phyloP scores from a whole-genome alignment of 345 rosid species.

The Murraya paniculata region DNA sequence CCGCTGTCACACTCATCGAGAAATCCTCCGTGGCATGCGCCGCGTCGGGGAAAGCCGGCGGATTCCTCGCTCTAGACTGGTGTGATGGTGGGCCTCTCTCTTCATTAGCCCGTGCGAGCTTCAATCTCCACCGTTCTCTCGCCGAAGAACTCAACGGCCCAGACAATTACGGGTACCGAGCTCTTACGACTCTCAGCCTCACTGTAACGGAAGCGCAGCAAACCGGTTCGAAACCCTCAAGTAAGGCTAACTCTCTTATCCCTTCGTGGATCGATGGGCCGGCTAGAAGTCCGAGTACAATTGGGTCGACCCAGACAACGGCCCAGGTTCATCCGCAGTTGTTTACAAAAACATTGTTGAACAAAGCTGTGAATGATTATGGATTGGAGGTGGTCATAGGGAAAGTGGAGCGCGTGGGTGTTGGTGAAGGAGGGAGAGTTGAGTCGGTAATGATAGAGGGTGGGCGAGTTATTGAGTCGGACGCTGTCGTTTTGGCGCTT shows the following conservation, averaged over 20 bases:
- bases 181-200: constrained; percentile 62
- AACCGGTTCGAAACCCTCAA: constrained; percentile 6
- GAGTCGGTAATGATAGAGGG: constrained; percentile 61
- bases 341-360: constrained; percentile 53
- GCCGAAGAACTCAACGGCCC: constrained; percentile 69
- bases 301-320: constrained; percentile 67
- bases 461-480: constrained; percentile 55
- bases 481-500: constrained; percentile 67
- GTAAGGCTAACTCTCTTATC: constrained; percentile 8
- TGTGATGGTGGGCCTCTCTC: constrained; percentile 69
- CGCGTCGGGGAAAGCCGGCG: constrained; percentile 91
- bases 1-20: constrained; percentile 69
- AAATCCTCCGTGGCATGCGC: constrained; percentile 80
- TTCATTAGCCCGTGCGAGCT: constrained; percentile 76
- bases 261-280: constrained; percentile 85
- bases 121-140: constrained; percentile 76
- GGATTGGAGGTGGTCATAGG: constrained; percentile 75
- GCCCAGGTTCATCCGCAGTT: constrained; percentile 87
- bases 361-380: constrained; percentile 52
- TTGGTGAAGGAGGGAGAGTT: constrained; percentile 45
- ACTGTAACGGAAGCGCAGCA: constrained; percentile 50
- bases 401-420: constrained; percentile 49
- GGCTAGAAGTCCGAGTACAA: constrained; percentile 36
- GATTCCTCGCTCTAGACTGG: constrained; percentile 89
- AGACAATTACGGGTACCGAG: constrained; percentile 71